These are phyloP conservation scores for Aquilaria sinensis DNA, from an alignment of 345 rosid species.

Conservation along the genomic window DNA sequence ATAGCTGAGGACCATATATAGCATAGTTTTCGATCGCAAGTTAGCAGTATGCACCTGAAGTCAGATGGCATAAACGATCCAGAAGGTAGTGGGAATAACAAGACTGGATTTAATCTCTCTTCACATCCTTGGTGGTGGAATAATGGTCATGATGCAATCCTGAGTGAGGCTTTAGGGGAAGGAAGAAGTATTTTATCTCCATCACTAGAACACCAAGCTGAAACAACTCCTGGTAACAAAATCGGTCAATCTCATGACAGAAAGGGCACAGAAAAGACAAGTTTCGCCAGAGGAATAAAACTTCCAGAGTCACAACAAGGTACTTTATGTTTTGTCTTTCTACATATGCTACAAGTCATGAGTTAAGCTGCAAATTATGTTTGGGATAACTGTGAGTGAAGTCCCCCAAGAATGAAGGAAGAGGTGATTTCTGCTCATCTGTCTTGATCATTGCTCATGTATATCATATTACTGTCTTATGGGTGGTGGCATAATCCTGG, in stretches of 20 bases:
- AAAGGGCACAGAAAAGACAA: conserved; percentile 9
- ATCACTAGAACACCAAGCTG: not conserved
- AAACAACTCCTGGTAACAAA: conserved; percentile 12
- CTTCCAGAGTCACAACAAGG: conserved; percentile 22
- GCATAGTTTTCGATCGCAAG: conserved; percentile 1
- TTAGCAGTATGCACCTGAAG: conserved; percentile 21
- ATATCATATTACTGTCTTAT: too few species aligned
- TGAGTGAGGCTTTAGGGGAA: conserved; percentile 11
- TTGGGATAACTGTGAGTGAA: too few species aligned
- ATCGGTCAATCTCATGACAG: conserved; percentile 11
- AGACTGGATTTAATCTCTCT: conserved; percentile 4
- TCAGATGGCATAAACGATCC: conserved; percentile 9
- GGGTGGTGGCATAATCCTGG: too few species aligned
- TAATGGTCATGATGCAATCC: conserved; percentile 6
- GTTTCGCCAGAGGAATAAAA: conserved; percentile 11
- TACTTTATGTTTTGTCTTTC: conserved; percentile 11
- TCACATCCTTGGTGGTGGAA: conserved; percentile 35
- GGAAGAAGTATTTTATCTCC: conserved; percentile 12
- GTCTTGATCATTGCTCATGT: too few species aligned
- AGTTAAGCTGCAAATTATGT: too few species aligned
- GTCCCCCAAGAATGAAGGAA: too few species aligned
- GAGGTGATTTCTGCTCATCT: too few species aligned
- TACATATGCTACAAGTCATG: not conserved
- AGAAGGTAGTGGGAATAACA: conserved; percentile 10
- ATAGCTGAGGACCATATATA: not conserved